Base-by-base conservation (phyloP, 176 grass and related monocot species). In the Poa annua region DNA sequence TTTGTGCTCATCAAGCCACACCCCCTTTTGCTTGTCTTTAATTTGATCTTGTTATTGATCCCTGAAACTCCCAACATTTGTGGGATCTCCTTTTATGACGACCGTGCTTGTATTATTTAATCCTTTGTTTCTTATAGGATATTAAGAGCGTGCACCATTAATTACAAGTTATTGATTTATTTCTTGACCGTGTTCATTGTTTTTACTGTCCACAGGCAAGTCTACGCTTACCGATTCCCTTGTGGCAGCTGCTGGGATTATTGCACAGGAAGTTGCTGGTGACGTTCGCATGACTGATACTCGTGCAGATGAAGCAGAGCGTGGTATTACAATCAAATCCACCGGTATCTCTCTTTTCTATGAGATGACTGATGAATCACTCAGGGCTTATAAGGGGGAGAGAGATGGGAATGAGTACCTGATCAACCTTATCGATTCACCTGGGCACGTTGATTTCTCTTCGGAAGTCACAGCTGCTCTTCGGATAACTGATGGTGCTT, bases 281-380 rank as follows among this genome's bases (percentile, higher is more conserved):
- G 94, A 97, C 84, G 87, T 91, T 51, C 80, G 91, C 47, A 93
- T 97, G 94, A 93, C 94, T 45, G 91, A 91, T 84, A 91, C 91
- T 11, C 91, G 91, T 56, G 83, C 86, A 12, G 90, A 97, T 85
- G 94, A 97, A 87, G 94, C 91, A 13, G 89, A 97, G 36, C 92
- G 92, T 52, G 92, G 89, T 88, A 93, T 97, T 25, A 93, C 91
- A 35, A 97, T 97, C 41, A 93, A 97, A 77, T 97, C 94, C 61
- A 97, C 88, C 4, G 90, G 88, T n/a, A 91, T 97, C 35, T 93
- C 94, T 49, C 91, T 97, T 69, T 93, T 87, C 49, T 97, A 93
- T 84, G 84, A 97, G 79, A 97, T 97, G 85, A 71, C 56, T 66
- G 86, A 83, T 10, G 88, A 93, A 34, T 86, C 91, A 20, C 77